Percentiles rank a stretch among this genome's conserved stretches.
Evolutionary conservation across 164 flowering plant species (phyloP).

Genomic region (Aristolochia contorta): DNA sequence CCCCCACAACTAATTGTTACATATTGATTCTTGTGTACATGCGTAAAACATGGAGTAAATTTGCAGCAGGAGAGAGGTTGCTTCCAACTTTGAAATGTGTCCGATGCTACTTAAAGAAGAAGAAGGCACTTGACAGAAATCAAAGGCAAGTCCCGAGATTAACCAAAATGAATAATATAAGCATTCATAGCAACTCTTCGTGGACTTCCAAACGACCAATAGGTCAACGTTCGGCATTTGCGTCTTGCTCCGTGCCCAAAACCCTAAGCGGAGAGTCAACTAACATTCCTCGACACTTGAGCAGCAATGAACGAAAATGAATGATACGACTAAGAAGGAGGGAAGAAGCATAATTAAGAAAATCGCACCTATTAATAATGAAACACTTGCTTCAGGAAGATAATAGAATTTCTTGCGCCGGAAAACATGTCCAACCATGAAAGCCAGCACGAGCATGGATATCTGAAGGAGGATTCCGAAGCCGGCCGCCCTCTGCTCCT

Average conservation of each 20-base stretch:
- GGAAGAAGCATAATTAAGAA: background rate
- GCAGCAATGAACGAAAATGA: constrained; percentile 1
- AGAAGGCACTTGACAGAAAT: too few species aligned
- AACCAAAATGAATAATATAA: too few species aligned
- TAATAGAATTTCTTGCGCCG: constrained; percentile 84
- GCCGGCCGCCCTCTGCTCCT: constrained; percentile 97
- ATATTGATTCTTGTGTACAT: too few species aligned
- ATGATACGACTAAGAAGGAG: background rate
- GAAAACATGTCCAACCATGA: constrained; percentile 91
- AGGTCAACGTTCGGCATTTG: too few species aligned
- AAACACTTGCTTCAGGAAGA: constrained; percentile 97
- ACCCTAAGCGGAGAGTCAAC: background rate
- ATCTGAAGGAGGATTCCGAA: constrained; percentile 96
- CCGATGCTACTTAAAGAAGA: too few species aligned
- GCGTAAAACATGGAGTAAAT: too few species aligned
- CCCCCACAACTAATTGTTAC: too few species aligned
- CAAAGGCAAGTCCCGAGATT: too few species aligned
- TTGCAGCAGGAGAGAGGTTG: too few species aligned
- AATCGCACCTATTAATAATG: constrained; percentile 76
- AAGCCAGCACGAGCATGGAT: constrained; percentile 97
- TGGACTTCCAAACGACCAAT: too few species aligned
- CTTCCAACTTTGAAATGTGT: too few species aligned
- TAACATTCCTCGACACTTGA: background rate
- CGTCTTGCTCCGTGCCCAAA: background rate
- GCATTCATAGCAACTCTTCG: too few species aligned